Percentiles rank a stretch among this genome's conserved stretches.
These are phyloP conservation scores for Wilhelminamyces savonicus DNA, from an alignment of 805 yeast genomes.

Conservation along the genomic window DNA sequence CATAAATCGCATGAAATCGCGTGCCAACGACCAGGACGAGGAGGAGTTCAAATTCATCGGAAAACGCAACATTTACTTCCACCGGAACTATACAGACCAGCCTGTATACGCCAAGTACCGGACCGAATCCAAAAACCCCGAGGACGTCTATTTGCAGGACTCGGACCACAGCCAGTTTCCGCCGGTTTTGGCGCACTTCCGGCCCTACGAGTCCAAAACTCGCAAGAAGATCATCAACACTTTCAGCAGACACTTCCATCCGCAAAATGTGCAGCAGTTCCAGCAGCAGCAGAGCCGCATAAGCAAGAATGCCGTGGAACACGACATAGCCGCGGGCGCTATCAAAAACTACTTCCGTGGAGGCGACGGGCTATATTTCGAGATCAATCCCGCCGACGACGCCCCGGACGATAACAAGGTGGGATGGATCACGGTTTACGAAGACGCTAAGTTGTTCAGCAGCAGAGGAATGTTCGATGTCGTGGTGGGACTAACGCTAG, in stretches of 20 bases:
- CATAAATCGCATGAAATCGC: conserved; percentile 15
- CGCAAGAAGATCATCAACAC: conserved; percentile 33
- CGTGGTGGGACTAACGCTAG: conserved; percentile 47
- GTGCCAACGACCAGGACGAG: conserved; percentile 5
- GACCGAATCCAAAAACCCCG: conserved; percentile 11
- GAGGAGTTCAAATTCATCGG: conserved; percentile 21
- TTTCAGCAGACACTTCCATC: conserved; percentile 17
- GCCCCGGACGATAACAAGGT: conserved; percentile 52
- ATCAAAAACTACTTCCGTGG: conserved; percentile 32
- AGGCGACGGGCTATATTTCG: conserved; percentile 50
- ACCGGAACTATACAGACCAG: conserved; percentile 22
- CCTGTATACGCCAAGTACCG: conserved; percentile 3
- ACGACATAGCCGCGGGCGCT: conserved; percentile 19
- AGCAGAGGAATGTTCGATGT: conserved; percentile 47
- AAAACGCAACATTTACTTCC: conserved; percentile 31
- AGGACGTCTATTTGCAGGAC: conserved; percentile 20
- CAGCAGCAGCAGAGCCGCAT: neutral
- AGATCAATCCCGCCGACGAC: conserved; percentile 48
- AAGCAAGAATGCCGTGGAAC: neutral
- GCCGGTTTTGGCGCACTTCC: conserved; percentile 30
- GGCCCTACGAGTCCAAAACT: conserved; percentile 34
- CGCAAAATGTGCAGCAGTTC: neutral
- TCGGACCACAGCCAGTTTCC: conserved; percentile 8
- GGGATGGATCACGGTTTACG: conserved; percentile 63
- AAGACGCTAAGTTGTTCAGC: conserved; percentile 26